Evolutionary conservation across 768 basidiomycete species (phyloP).

Genomic region (Trametopsis cervina): DNA sequence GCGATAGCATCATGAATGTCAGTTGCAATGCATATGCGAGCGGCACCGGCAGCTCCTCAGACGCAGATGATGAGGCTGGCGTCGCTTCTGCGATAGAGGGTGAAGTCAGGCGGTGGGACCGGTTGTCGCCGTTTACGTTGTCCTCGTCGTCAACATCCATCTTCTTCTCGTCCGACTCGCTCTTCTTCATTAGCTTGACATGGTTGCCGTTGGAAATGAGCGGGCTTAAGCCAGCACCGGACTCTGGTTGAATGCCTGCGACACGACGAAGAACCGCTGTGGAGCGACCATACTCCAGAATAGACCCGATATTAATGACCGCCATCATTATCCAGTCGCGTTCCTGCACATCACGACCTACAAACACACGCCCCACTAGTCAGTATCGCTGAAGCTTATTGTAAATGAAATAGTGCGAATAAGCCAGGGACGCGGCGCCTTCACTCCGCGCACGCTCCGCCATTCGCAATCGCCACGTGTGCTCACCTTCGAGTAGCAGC

Average conservation of each 20-base stretch:
- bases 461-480: background rate
- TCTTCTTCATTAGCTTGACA: slow-evolving; percentile 29
- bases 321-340: slow-evolving; percentile 98
- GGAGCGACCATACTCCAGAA: slow-evolving; percentile 84
- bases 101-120: slow-evolving; percentile 21
- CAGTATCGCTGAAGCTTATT: background rate
- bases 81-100: slow-evolving; percentile 24
- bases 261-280: slow-evolving; percentile 62
- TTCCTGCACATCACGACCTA: slow-evolving; percentile 47
- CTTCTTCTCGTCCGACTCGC: slow-evolving; percentile 40
- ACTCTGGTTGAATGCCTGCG: slow-evolving; percentile 37
- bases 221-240: slow-evolving; percentile 33
- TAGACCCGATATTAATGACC: slow-evolving; percentile 67
- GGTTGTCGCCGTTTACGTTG: slow-evolving; percentile 20
- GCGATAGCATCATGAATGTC: slow-evolving; percentile 68
- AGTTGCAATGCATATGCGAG: slow-evolving; percentile 76
- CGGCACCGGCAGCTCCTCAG: slow-evolving; percentile 46
- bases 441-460: background rate
- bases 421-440: background rate
- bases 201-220: slow-evolving; percentile 41
- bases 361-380: background rate
- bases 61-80: slow-evolving; percentile 21
- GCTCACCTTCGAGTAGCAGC: slow-evolving; percentile 57
- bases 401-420: background rate
- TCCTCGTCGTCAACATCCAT: slow-evolving; percentile 60